Evolutionary conservation across 2,329 filamentous ascomycete species (phyloP).

Genomic region (Colletotrichum cuscutae): DNA sequence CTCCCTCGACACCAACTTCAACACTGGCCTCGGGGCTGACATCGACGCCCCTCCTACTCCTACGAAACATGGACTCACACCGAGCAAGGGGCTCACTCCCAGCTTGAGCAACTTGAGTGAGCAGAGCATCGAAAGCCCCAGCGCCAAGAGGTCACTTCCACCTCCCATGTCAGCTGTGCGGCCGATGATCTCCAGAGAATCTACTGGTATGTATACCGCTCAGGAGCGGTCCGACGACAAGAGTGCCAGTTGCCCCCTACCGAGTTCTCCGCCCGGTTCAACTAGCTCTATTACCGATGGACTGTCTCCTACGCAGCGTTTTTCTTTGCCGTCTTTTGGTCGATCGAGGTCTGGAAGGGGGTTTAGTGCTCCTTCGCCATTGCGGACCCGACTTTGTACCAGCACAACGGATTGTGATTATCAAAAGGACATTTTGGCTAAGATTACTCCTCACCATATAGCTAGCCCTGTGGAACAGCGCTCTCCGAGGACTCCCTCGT

Average conservation of each 20-base stretch:
- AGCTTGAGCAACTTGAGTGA: constrained; percentile 52
- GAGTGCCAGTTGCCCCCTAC: background rate
- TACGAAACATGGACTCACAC: constrained; percentile 74
- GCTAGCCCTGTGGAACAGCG: constrained; percentile 71
- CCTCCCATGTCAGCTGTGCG: constrained; percentile 54
- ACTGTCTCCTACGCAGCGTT: constrained; percentile 44
- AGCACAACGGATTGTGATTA: constrained; percentile 40
- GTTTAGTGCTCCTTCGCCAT: constrained; percentile 48
- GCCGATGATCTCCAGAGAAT: constrained; percentile 48
- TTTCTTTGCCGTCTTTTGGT: constrained; percentile 52
- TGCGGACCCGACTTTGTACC: constrained; percentile 41
- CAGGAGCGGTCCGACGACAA: constrained; percentile 19
- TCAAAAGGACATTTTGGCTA: constrained; percentile 60
- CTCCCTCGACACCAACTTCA: constrained; percentile 57
- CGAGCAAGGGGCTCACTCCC: constrained; percentile 53
- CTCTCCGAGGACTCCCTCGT: constrained; percentile 83
- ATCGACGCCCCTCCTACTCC: constrained; percentile 90
- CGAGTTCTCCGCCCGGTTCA: constrained; percentile 37
- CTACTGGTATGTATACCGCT: constrained; percentile 57
- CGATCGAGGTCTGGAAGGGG: constrained; percentile 43
- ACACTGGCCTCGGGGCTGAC: constrained; percentile 53
- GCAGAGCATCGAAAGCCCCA: constrained; percentile 57
- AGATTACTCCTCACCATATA: constrained; percentile 60
- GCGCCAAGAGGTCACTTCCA: constrained; percentile 55
- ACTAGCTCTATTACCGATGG: constrained; percentile 46